These are phyloP conservation scores for Talaromyces sp. DNA, from an alignment of 2,329 filamentous ascomycete genomes.

Conservation along the genomic window DNA sequence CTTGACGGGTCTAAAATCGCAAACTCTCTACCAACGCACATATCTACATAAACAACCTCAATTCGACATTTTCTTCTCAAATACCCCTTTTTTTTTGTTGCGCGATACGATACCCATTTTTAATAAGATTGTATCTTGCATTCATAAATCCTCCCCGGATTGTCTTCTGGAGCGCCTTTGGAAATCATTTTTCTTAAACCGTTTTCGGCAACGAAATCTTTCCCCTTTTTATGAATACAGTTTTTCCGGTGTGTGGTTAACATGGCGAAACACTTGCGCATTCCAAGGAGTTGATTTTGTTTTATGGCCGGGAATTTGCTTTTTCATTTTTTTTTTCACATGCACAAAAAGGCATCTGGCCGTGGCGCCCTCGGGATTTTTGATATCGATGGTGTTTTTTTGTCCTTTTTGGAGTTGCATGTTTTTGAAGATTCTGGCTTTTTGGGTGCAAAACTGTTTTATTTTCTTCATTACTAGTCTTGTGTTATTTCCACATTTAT, in stretches of 20 bases:
- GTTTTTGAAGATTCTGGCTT: neutral
- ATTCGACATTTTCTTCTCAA: neutral
- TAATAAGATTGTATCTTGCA: conserved; percentile 2
- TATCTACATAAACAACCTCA: neutral
- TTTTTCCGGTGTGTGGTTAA: neutral
- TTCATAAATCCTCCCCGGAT: neutral
- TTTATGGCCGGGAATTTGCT: neutral
- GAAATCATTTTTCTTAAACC: neutral
- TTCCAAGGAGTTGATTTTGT: neutral
- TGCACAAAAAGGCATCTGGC: neutral
- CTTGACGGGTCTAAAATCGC: neutral
- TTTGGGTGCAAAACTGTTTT: neutral
- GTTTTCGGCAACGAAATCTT: neutral
- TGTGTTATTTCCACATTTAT: neutral
- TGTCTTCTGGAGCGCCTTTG: neutral
- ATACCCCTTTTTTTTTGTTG: neutral
- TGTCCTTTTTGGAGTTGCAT: neutral
- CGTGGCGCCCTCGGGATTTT: neutral
- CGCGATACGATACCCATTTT: conserved; percentile 2
- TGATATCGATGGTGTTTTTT: neutral
- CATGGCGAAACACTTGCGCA: neutral
- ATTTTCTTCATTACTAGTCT: neutral
- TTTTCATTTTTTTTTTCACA: neutral
- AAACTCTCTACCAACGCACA: neutral
- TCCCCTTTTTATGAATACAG: neutral